These are phyloP conservation scores for Phyllosticta citrichinensis DNA, from an alignment of 2,329 filamentous ascomycete genomes.

Conservation along the genomic window DNA sequence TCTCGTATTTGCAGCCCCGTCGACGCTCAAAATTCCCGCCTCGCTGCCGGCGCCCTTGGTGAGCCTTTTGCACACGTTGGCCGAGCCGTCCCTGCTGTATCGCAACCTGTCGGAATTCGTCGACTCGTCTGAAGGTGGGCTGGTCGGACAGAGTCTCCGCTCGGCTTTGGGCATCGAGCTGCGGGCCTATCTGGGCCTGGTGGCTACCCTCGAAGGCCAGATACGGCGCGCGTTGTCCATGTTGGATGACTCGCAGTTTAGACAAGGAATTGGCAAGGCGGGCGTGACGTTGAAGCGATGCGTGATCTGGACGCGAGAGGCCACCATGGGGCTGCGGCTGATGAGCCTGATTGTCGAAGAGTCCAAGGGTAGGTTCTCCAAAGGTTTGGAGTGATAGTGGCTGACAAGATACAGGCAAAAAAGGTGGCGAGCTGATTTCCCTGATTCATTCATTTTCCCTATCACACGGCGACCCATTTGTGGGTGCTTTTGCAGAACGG, in stretches of 20 bases:
- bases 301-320: slow-evolving; percentile 93
- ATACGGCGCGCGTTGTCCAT: slow-evolving; percentile 72
- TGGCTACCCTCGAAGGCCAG: slow-evolving; percentile 86
- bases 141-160: slow-evolving; percentile 86
- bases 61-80: slow-evolving; percentile 77
- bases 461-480: slow-evolving; percentile 90
- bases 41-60: slow-evolving; percentile 76
- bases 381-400: neutral
- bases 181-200: slow-evolving; percentile 77
- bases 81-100: slow-evolving; percentile 91
- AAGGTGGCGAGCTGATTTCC: slow-evolving; percentile 85
- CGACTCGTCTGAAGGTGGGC: slow-evolving; percentile 66
- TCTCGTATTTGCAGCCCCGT: slow-evolving; percentile 61
- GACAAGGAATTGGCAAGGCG: slow-evolving; percentile 66
- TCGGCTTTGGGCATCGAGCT: slow-evolving; percentile 79
- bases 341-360: slow-evolving; percentile 94
- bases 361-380: slow-evolving; percentile 52
- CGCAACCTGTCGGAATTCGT: slow-evolving; percentile 71
- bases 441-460: slow-evolving; percentile 89
- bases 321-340: slow-evolving; percentile 85
- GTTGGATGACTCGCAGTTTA: slow-evolving; percentile 57
- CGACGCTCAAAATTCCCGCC: slow-evolving; percentile 63
- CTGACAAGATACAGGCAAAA: slow-evolving; percentile 41
- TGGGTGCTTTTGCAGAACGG: slow-evolving; percentile 84
- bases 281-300: slow-evolving; percentile 92